phyloP scores from a whole-genome alignment of 179 eudicot genomes.

The Silene coronaria region DNA sequence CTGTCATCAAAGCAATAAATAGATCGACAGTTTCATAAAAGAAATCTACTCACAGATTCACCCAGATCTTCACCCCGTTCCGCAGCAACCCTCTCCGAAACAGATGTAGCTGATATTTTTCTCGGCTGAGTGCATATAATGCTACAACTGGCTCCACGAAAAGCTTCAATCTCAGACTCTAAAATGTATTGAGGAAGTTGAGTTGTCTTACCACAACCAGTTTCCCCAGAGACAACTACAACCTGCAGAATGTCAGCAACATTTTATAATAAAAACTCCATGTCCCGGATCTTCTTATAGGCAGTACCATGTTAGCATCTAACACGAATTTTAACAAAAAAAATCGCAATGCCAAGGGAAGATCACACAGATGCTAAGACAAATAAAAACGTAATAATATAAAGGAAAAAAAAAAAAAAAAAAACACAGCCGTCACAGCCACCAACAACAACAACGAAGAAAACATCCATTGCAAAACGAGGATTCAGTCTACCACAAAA shows the following conservation, averaged over 20 bases:
- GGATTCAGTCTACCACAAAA: no score
- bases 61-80: slow-evolving; percentile 99
- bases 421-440: no score
- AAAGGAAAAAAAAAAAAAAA: no score
- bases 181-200: slow-evolving; percentile 96
- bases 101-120: slow-evolving; percentile 98
- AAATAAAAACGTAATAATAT: no score
- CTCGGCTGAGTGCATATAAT: slow-evolving; percentile 99
- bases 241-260: slow-evolving; percentile 41
- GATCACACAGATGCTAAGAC: background rate
- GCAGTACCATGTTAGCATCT: background rate
- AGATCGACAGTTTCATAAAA: slow-evolving; percentile 11
- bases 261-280: background rate
- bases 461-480: no score
- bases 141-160: slow-evolving; percentile 92
- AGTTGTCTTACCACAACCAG: slow-evolving; percentile 99
- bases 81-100: slow-evolving; percentile 89
- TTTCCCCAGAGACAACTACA: slow-evolving; percentile 92
- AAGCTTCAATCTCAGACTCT: slow-evolving; percentile 96
- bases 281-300: background rate
- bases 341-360: background rate
- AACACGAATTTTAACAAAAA: background rate
- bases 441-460: no score
- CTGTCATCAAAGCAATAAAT: background rate
- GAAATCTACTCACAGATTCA: slow-evolving; percentile 59